Conservation (phyloP, 2,329 filamentous ascomycete genomes). For the Elsinoe fawcettii region DNA sequence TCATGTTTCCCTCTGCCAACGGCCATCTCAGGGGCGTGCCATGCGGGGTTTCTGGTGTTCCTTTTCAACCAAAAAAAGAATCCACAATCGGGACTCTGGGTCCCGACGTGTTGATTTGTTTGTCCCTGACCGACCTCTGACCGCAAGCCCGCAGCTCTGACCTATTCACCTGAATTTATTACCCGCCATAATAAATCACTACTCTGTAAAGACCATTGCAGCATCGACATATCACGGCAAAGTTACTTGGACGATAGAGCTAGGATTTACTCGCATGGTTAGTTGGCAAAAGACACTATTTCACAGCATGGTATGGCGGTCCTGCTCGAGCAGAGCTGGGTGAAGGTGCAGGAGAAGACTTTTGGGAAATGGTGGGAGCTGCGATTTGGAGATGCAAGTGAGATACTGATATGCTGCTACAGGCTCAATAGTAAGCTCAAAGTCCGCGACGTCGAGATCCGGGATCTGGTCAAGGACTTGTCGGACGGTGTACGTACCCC, state of each 20-base stretch:
- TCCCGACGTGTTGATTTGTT: slow-evolving; percentile 1
- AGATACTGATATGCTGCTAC: slow-evolving; percentile 13
- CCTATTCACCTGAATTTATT: not conserved
- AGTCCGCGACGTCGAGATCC: slow-evolving; percentile 67
- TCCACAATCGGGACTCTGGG: no score
- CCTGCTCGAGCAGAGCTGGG: slow-evolving; percentile 53
- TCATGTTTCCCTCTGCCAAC: not conserved
- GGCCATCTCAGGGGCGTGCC: not conserved
- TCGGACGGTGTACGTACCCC: slow-evolving; percentile 73
- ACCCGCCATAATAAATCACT: slow-evolving; percentile 23
- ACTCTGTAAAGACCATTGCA: slow-evolving; percentile 19
- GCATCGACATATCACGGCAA: not conserved
- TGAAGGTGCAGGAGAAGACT: slow-evolving; percentile 90
- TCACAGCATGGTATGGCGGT: slow-evolving; percentile 19
- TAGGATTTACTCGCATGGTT: slow-evolving; percentile 3
- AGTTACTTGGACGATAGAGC: not conserved
- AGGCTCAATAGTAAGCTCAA: slow-evolving; percentile 96
- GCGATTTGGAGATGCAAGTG: no score
- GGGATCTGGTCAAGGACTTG: slow-evolving; percentile 80
- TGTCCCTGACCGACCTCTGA: not conserved
- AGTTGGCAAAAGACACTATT: not conserved
- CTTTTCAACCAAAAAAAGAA: not conserved
- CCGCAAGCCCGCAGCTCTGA: not conserved
- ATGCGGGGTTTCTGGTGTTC: not conserved
- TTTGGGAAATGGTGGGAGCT: slow-evolving; percentile 84